Evolutionary conservation across 2,329 filamentous ascomycete genomes (phyloP).

Genomic region (Phialophora macrospora): DNA sequence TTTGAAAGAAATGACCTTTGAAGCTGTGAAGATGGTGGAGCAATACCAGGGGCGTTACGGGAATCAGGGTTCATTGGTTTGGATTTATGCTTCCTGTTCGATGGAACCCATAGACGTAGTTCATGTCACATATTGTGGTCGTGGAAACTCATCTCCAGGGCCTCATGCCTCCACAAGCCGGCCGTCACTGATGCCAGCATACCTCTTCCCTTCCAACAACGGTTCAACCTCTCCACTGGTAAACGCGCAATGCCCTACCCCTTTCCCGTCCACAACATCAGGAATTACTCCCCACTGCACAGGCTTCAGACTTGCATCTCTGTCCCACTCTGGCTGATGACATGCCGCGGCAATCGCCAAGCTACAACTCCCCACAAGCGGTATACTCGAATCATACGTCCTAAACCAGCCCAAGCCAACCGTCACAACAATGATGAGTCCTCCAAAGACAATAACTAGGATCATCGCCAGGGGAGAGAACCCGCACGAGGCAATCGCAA

Average conservation of each 20-base stretch:
- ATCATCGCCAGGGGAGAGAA: conserved; percentile 40
- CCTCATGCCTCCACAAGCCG: neutral
- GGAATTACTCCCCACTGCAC: conserved; percentile 41
- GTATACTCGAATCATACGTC: conserved; percentile 39
- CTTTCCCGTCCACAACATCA: conserved; percentile 6
- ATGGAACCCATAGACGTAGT: too few relatives aligned
- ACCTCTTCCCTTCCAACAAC: conserved; percentile 30
- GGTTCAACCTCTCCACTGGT: conserved; percentile 35
- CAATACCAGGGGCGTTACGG: too few relatives aligned
- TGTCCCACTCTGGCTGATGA: conserved; percentile 40
- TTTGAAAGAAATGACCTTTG: too few relatives aligned
- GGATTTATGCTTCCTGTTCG: too few relatives aligned
- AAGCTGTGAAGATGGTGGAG: too few relatives aligned
- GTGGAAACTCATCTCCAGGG: too few relatives aligned
- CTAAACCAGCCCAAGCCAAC: conserved; percentile 32
- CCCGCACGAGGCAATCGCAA: conserved; percentile 35
- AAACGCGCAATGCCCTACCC: conserved; percentile 39
- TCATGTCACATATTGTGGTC: too few relatives aligned
- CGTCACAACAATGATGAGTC: conserved; percentile 26
- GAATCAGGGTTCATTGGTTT: too few relatives aligned
- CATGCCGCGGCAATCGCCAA: conserved; percentile 45
- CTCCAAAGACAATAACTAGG: conserved; percentile 24
- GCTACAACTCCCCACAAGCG: conserved; percentile 44
- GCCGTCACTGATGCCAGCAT: conserved; percentile 25
- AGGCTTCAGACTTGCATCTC: conserved; percentile 31